Evolutionary conservation across 1,284 basidiomycete species (phyloP), one percentile per base, ranked within the genome.

Genomic region (Tylopilus sp.): DNA sequence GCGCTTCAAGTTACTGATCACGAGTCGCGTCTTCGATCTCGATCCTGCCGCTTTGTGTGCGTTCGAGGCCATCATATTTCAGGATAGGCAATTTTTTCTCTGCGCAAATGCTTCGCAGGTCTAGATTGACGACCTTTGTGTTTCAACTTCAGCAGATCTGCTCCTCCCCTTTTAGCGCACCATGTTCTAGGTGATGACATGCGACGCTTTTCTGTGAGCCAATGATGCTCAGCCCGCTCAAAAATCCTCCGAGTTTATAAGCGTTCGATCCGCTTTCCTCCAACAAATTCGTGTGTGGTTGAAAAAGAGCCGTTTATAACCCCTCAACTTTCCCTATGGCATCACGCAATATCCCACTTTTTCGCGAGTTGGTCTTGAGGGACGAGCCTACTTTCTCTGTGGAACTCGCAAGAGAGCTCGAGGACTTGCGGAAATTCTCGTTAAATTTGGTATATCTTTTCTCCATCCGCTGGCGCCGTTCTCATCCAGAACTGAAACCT

Each of bases 381-480:
- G 35, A 44, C 4, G 57, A 56, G 7, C 10, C 35, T 7, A 20
- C 52, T 12, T 24, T 48, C 17, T 44, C 48, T 9, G 7, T 49
- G 26, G 62, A 65, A 26, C 50, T 64, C 35, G 14, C 50, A 30
- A 59, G 45, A 53, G 55, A 66, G 35, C 48, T 67, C 2, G 40
- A 57, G 8, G 61, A 66, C 46, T 37, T 46, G 40, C 56, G 65
- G 17, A 67, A 57, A 43, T 17, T 55, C 26, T 56, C 47, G 15
- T 46, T 68, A 4, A 64, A 50, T 44, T 26, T 66, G 50, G 67
- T 62, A 44, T 36, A 41, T 20, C 21, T 20, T 36, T 35, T 14
- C 18, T 20, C 2, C 15, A 11, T 21, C 11, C 12, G 8, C 29
- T 29, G 15, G 14, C 14, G 17, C 33, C 21, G 21, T 24, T 24